These are phyloP conservation scores for Malassezia restricta DNA, from an alignment of 1,284 basidiomycete species.

Conservation along the genomic window DNA sequence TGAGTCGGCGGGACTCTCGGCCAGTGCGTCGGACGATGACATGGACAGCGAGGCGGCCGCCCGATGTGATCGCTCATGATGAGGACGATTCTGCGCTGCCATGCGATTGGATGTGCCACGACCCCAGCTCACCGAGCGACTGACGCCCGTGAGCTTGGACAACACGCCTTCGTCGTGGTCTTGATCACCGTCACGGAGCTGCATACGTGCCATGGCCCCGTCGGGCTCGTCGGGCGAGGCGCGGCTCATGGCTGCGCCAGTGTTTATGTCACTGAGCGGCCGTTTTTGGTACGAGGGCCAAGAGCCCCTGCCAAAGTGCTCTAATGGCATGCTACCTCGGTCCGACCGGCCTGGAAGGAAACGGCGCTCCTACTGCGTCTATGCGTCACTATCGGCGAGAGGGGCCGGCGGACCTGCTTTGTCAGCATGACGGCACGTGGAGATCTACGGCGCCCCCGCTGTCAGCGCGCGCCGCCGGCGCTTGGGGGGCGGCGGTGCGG, in stretches of 20 bases:
- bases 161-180: slow-evolving; percentile 6
- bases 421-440: not conserved
- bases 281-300: not conserved
- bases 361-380: not conserved
- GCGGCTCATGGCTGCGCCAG: not conserved
- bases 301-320: not conserved
- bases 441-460: too few species aligned
- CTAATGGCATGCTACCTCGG: not conserved
- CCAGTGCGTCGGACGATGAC: not conserved
- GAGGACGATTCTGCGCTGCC: not conserved
- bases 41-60: not conserved
- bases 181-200: not conserved
- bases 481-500: not conserved
- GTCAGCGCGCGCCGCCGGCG: not conserved
- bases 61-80: not conserved
- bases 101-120: not conserved
- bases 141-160: slow-evolving; percentile 15
- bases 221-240: not conserved
- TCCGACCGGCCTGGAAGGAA: not conserved
- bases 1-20: not conserved
- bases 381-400: too few species aligned
- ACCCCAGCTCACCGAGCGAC: slow-evolving; percentile 15
- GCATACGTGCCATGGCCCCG: not conserved
- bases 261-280: slow-evolving; percentile 1
- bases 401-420: not conserved